Percentiles rank a stretch among this genome's conserved stretches.
phyloP scores from a whole-genome alignment of 371 early-diverging fungal species.

The Lichtheimia ramosa region DNA sequence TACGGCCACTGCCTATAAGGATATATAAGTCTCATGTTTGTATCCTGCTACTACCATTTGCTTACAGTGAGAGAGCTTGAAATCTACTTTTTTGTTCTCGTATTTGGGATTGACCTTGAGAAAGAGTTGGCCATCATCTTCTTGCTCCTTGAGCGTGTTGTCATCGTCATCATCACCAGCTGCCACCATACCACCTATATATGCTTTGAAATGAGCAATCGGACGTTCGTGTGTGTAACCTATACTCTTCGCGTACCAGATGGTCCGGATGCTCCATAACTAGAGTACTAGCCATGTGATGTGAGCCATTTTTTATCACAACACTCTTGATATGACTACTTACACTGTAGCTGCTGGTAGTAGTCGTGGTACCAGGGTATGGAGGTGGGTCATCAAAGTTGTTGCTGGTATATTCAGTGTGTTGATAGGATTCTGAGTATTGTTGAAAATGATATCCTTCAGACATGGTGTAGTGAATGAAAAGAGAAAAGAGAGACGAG shows the following conservation, averaged over 20 bases:
- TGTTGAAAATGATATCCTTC: constrained; percentile 3
- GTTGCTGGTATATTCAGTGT: too few species aligned
- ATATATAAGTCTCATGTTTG: background rate
- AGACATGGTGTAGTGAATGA: constrained; percentile 3
- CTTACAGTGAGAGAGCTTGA: constrained; percentile 73
- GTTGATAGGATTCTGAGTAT: background rate
- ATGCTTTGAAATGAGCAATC: too few species aligned
- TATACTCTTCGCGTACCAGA: background rate
- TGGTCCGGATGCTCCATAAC: too few species aligned
- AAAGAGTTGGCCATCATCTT: constrained; percentile 11
- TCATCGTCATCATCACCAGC: constrained; percentile 12
- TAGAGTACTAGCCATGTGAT: too few species aligned
- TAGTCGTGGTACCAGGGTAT: too few species aligned
- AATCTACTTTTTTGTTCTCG: constrained; percentile 25
- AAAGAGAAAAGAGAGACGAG: background rate
- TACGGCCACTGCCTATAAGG: constrained; percentile 57
- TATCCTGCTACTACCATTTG: background rate
- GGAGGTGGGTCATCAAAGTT: too few species aligned
- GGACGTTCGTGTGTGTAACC: constrained; percentile 1
- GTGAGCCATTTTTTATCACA: too few species aligned
- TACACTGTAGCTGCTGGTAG: too few species aligned
- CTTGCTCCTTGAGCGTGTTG: constrained; percentile 3
- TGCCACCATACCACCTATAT: background rate
- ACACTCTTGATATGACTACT: too few species aligned
- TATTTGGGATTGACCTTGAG: constrained; percentile 32